These are phyloP conservation scores for Kodamaea sp. DNA, from an alignment of 1,139 yeast species.

Conservation along the genomic window DNA sequence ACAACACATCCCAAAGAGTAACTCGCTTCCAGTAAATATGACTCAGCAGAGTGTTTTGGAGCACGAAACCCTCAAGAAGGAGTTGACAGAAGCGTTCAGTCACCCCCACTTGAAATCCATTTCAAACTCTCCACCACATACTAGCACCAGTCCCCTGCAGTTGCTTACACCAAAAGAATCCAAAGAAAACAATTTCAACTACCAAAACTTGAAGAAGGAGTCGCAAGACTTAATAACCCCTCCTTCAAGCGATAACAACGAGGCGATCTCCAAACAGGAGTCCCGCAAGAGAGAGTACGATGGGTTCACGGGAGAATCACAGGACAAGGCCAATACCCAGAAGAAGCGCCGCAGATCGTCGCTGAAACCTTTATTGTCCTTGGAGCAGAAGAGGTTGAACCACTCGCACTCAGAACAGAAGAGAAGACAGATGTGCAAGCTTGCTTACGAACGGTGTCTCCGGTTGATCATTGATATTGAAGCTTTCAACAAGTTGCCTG, in stretches of 20 bases:
- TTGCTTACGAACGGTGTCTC: slow-evolving; percentile 56
- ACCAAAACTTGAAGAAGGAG: slow-evolving; percentile 7
- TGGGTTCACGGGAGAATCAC: slow-evolving; percentile 16
- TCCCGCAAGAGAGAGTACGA: slow-evolving; percentile 11
- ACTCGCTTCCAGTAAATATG: slow-evolving; percentile 6
- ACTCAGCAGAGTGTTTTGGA: slow-evolving; percentile 11
- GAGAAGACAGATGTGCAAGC: slow-evolving; percentile 70
- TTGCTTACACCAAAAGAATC: slow-evolving; percentile 37
- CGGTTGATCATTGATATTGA: slow-evolving; percentile 44
- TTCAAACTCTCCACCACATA: slow-evolving; percentile 4
- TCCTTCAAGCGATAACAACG: slow-evolving; percentile 47
- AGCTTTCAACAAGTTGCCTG: slow-evolving; percentile 34
- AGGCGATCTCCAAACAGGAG: slow-evolving; percentile 27
- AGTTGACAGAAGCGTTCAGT: slow-evolving; percentile 39
- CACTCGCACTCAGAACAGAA: slow-evolving; percentile 78
- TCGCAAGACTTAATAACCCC: slow-evolving; percentile 28
- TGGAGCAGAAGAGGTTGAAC: slow-evolving; percentile 68
- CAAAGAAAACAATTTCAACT: slow-evolving; percentile 7
- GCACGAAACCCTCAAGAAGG: slow-evolving; percentile 28
- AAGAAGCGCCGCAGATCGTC: slow-evolving; percentile 31
- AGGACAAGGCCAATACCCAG: slow-evolving; percentile 8
- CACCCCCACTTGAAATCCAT: slow-evolving; percentile 26
- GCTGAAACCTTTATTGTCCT: slow-evolving; percentile 52
- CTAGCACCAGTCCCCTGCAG: slow-evolving; percentile 17
- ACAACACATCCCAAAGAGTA: slow-evolving; percentile 10